Conservation (phyloP, 306 rosid genomes). For the Castanopsis chinensis region DNA sequence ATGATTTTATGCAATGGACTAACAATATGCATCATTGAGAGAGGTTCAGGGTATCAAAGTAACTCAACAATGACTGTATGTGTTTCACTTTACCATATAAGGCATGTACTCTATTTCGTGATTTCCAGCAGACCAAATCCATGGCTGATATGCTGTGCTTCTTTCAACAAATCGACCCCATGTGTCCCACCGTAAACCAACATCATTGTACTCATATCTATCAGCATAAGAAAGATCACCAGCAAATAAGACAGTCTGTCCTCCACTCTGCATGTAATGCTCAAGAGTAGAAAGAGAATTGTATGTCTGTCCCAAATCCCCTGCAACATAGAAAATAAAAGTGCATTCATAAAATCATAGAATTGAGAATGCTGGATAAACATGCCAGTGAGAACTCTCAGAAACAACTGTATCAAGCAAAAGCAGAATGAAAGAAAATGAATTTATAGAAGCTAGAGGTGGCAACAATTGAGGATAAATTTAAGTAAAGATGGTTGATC, state of each 20-base stretch:
- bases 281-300: slow-evolving; percentile 93
- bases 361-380: slow-evolving; percentile 2
- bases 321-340: slow-evolving; percentile 39
- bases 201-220: slow-evolving; percentile 70
- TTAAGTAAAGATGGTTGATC: not conserved
- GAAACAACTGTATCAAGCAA: slow-evolving; percentile 15
- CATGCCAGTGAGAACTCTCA: slow-evolving; percentile 7
- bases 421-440: slow-evolving; percentile 2
- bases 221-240: slow-evolving; percentile 98
- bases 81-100: slow-evolving; percentile 57
- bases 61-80: not conserved
- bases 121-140: slow-evolving; percentile 93
- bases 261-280: slow-evolving; percentile 84
- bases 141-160: slow-evolving; percentile 86
- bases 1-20: slow-evolving; percentile 3
- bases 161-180: slow-evolving; percentile 81
- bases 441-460: slow-evolving; percentile 1
- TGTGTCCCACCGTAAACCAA: slow-evolving; percentile 91
- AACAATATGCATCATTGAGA: not conserved
- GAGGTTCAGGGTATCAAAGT: not conserved
- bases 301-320: slow-evolving; percentile 97
- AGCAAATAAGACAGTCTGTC: slow-evolving; percentile 69
- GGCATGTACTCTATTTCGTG: slow-evolving; percentile 96
- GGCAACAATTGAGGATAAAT: not conserved
- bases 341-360: slow-evolving; percentile 19